A percentile compares a stretch with the other conserved stretches of the same genome.
Conservation (phyloP, 2,329 filamentous ascomycete genomes). For the Catunica adiposa region DNA sequence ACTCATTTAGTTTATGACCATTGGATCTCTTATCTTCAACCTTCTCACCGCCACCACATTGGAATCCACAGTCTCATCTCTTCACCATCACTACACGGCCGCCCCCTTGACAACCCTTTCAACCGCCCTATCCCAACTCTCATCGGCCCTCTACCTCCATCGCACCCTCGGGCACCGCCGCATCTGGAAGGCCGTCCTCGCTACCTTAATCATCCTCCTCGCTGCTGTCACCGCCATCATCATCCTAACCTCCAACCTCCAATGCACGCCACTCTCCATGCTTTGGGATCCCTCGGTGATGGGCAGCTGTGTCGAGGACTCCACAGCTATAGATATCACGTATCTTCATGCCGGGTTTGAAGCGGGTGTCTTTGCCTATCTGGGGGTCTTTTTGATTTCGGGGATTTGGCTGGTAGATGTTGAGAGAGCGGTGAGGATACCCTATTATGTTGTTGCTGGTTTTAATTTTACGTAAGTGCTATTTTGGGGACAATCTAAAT, state of each 20-base stretch:
- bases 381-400: slow-evolving; percentile 16
- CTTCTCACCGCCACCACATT: neutral
- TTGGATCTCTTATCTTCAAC: neutral
- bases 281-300: slow-evolving; percentile 21
- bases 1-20: neutral
- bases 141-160: slow-evolving; percentile 24
- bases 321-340: slow-evolving; percentile 17
- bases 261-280: slow-evolving; percentile 24
- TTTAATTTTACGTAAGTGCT: slow-evolving; percentile 1
- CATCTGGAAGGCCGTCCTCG: slow-evolving; percentile 21
- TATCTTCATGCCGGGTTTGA: slow-evolving; percentile 22
- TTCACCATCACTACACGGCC: slow-evolving; percentile 1
- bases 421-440: neutral
- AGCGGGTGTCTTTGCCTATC: slow-evolving; percentile 23
- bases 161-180: slow-evolving; percentile 19
- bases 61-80: neutral
- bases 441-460: neutral
- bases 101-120: slow-evolving; percentile 10
- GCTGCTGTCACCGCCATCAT: slow-evolving; percentile 21
- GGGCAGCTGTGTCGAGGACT: slow-evolving; percentile 21
- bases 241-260: slow-evolving; percentile 21
- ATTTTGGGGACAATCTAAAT: neutral
- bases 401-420: neutral
- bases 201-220: slow-evolving; percentile 20
- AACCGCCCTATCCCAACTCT: slow-evolving; percentile 23